These are phyloP conservation scores for Priceomyces carsonii DNA, from an alignment of 805 yeast species.

Conservation along the genomic window DNA sequence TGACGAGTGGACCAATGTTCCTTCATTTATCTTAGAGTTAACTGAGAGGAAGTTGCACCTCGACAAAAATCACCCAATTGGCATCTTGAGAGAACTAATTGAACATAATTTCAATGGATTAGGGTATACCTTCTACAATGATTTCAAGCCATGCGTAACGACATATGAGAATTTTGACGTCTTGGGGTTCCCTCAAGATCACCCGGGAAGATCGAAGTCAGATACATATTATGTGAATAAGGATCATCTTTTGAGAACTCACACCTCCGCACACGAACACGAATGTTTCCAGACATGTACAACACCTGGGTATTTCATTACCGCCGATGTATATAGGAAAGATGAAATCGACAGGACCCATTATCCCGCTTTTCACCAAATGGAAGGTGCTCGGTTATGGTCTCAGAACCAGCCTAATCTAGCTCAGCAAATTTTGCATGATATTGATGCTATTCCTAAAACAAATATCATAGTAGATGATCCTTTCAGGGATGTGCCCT, in stretches of 20 bases:
- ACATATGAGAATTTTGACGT: slow-evolving; percentile 87
- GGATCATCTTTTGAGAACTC: slow-evolving; percentile 76
- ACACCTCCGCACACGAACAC: slow-evolving; percentile 95
- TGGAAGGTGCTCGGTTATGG: slow-evolving; percentile 97
- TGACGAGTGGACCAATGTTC: slow-evolving; percentile 85
- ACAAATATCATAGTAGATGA: slow-evolving; percentile 79
- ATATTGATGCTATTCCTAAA: slow-evolving; percentile 64
- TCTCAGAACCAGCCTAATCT: slow-evolving; percentile 50
- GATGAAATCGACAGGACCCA: slow-evolving; percentile 96
- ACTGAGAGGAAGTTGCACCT: slow-evolving; percentile 75
- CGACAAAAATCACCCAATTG: slow-evolving; percentile 81
- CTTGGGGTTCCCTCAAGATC: slow-evolving; percentile 86
- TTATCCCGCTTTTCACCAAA: slow-evolving; percentile 95
- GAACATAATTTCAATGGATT: slow-evolving; percentile 64
- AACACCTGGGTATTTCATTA: slow-evolving; percentile 85
- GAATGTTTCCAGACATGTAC: slow-evolving; percentile 69
- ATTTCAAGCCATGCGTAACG: slow-evolving; percentile 81
- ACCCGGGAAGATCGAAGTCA: slow-evolving; percentile 88
- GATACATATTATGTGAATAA: slow-evolving; percentile 91
- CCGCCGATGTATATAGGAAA: slow-evolving; percentile 94
- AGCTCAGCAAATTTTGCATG: slow-evolving; percentile 38
- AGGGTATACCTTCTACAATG: slow-evolving; percentile 77
- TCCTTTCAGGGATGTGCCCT: slow-evolving; percentile 48
- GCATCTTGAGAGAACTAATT: slow-evolving; percentile 74
- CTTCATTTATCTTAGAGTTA: slow-evolving; percentile 66